Percentiles rank a stretch among this genome's conserved stretches.
Conservation (phyloP, 495 filamentous ascomycete genomes). For the Chaetomium cochliodes region DNA sequence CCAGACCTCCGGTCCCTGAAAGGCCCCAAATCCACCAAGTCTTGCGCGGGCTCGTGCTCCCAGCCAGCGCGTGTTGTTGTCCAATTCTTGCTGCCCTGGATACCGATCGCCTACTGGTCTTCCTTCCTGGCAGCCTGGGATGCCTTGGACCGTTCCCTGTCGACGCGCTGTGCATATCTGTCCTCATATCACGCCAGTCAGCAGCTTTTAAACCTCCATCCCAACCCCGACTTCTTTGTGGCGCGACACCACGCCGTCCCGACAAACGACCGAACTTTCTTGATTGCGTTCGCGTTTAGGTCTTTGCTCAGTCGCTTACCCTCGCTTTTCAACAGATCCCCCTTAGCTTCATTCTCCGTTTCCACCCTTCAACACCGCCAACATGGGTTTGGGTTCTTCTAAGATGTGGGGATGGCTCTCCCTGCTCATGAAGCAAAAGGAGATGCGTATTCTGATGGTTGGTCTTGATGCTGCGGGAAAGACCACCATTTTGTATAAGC, state of each 20-base stretch:
- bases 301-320: constrained; percentile 21
- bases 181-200: constrained; percentile 32
- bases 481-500: constrained; percentile 99
- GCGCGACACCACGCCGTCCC: not conserved
- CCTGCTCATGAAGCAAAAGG: constrained; percentile 94
- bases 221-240: constrained; percentile 17
- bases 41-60: constrained; percentile 24
- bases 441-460: constrained; percentile 99
- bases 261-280: not conserved
- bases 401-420: constrained; percentile 30
- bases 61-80: constrained; percentile 15
- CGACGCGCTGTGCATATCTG: constrained; percentile 33
- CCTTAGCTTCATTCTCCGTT: constrained; percentile 3
- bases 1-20: constrained; percentile 2
- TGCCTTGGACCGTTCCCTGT: constrained; percentile 19
- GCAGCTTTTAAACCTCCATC: constrained; percentile 13
- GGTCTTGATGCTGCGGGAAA: constrained; percentile 99
- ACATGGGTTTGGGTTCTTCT: constrained; percentile 38
- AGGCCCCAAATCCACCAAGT: constrained; percentile 22
- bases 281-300: not conserved
- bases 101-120: constrained; percentile 16
- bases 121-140: constrained; percentile 17
- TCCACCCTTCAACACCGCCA: constrained; percentile 29
- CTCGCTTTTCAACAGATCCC: constrained; percentile 19
- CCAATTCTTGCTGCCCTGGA: constrained; percentile 23